phyloP scores from a whole-genome alignment of 371 early-diverging fungal genomes.

The Batkoa obscura region DNA sequence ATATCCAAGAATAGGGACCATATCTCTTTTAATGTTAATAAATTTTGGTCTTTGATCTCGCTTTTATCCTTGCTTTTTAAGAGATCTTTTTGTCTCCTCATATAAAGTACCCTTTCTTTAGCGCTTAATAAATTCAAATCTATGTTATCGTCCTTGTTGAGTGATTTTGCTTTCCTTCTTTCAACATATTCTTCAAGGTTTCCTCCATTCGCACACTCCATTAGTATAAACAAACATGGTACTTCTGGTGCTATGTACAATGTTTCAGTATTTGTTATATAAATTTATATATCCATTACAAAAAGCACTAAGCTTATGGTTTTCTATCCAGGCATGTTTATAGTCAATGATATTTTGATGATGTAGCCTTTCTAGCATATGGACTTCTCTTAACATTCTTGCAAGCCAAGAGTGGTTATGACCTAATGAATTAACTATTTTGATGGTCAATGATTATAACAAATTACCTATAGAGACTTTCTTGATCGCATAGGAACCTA shows the following conservation, averaged over 20 bases:
- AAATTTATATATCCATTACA: slow-evolving; percentile 16
- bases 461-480: slow-evolving; percentile 66
- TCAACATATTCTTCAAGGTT: slow-evolving; percentile 83
- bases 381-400: slow-evolving; percentile 84
- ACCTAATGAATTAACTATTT: slow-evolving; percentile 13
- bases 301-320: slow-evolving; percentile 54
- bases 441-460: not conserved
- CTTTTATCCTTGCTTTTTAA: not conserved
- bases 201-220: slow-evolving; percentile 94
- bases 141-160: not conserved
- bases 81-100: not conserved
- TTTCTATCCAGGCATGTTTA: slow-evolving; percentile 86
- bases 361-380: slow-evolving; percentile 63
- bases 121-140: not conserved
- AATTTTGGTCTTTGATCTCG: not conserved
- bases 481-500: slow-evolving; percentile 82
- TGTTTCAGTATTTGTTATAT: not conserved
- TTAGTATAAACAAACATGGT: slow-evolving; percentile 86
- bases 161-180: not conserved
- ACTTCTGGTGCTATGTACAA: slow-evolving; percentile 42
- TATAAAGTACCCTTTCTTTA: not conserved
- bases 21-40: slow-evolving; percentile 44
- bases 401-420: slow-evolving; percentile 79
- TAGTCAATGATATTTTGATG: slow-evolving; percentile 87
- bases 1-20: slow-evolving; percentile 74